Evolutionary conservation across 108 stramenopile genomes (phyloP).

Genomic region (Skeletonema menzelii): DNA sequence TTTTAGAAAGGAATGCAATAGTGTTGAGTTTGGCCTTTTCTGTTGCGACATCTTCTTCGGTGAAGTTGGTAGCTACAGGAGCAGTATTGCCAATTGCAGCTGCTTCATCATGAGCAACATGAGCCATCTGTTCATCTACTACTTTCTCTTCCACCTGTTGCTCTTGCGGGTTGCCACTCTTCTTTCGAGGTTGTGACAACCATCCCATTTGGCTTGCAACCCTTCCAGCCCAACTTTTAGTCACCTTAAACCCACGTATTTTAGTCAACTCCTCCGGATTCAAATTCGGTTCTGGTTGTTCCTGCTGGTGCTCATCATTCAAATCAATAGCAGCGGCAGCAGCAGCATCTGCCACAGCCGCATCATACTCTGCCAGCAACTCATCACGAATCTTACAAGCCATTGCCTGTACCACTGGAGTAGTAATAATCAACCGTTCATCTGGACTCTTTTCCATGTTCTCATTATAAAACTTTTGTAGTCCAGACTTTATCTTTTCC

Average conservation of each 20-base stretch:
- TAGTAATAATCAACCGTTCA: constrained; percentile 23
- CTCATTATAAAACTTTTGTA: constrained; percentile 18
- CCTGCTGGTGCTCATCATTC: background rate
- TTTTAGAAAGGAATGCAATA: background rate
- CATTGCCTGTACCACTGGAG: constrained; percentile 18
- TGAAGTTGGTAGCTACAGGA: background rate
- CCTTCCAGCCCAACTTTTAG: constrained; percentile 33
- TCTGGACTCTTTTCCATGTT: constrained; percentile 12
- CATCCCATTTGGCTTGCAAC: constrained; percentile 20
- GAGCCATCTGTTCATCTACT: background rate
- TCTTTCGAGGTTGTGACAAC: background rate
- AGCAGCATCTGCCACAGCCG: background rate
- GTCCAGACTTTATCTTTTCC: constrained; percentile 14
- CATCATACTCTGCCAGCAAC: constrained; percentile 5
- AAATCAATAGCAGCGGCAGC: background rate
- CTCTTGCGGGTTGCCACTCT: background rate
- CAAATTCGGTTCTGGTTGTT: background rate
- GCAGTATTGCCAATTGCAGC: background rate
- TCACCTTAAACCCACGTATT: constrained; percentile 17
- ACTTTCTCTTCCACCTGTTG: background rate
- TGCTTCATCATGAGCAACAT: background rate
- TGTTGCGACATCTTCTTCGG: background rate
- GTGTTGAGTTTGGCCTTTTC: constrained; percentile 2
- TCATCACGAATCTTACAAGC: constrained; percentile 25
- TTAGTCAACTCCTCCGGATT: constrained; percentile 6